phyloP scores from a whole-genome alignment of 2,329 filamentous ascomycete species.

The Davidsoniella virescens region DNA sequence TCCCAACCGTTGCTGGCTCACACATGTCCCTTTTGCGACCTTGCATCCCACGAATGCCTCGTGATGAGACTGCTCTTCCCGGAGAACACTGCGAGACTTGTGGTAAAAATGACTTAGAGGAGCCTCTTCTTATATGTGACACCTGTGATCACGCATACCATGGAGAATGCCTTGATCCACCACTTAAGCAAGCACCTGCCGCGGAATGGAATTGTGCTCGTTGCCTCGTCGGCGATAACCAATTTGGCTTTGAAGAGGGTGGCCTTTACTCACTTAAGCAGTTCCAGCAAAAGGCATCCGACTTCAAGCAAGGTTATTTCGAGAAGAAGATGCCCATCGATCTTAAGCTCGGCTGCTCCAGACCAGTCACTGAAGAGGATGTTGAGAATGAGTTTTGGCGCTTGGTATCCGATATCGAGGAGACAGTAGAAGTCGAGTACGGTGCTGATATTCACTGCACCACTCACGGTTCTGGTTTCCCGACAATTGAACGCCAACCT shows the following conservation, averaged over 20 bases:
- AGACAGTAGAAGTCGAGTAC: conserved; percentile 95
- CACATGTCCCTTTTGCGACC: conserved; percentile 93
- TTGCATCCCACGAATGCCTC: conserved; percentile 49
- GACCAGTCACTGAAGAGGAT: conserved; percentile 80
- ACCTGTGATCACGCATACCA: conserved; percentile 84
- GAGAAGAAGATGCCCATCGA: conserved; percentile 80
- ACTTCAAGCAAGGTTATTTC: conserved; percentile 92
- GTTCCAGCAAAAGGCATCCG: conserved; percentile 89
- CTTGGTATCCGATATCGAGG: conserved; percentile 80
- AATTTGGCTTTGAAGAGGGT: conserved; percentile 95
- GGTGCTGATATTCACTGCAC: conserved; percentile 97
- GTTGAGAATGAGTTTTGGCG: conserved; percentile 96
- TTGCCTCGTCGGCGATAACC: conserved; percentile 87
- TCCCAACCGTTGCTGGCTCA: conserved; percentile 82
- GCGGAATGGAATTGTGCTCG: conserved; percentile 91
- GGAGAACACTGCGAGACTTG: conserved; percentile 71
- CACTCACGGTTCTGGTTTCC: conserved; percentile 92
- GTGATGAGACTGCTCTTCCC: conserved; percentile 32
- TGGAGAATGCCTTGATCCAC: conserved; percentile 75
- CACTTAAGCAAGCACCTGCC: conserved; percentile 59
- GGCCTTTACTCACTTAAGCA: conserved; percentile 88
- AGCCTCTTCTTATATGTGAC: conserved; percentile 65
- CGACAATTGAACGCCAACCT: conserved; percentile 81
- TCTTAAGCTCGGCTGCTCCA: conserved; percentile 61
- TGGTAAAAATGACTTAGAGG: conserved; percentile 57